Evolutionary conservation across 1,284 basidiomycete genomes (phyloP), one percentile per base, ranked within the genome.

Genomic region (Apiotrichum siamense): DNA sequence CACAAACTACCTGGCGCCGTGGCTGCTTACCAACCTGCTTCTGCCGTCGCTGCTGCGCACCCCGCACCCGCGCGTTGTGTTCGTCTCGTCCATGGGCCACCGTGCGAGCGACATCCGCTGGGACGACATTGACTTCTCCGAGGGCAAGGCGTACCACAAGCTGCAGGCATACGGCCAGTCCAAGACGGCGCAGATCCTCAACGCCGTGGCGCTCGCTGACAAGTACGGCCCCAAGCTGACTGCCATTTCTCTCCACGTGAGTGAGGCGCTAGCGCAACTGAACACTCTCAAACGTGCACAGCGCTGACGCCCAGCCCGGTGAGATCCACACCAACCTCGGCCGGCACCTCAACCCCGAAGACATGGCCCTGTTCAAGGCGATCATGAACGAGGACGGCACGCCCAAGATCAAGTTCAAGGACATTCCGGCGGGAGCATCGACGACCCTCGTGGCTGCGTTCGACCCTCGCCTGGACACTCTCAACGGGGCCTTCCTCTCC

Each of bases 1-100:
- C n/a, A 54, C 55, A 11, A 67, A 69, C 55, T 58, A 64, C 38
- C 43, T 70, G 31, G 63, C 49, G 2, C 65, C 58, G 18, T 67
- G 58, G 50, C 51, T 65, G 23, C 55, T 70, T 31, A 61, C 54
- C 27, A 46, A 50, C 23, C 45, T 57, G n/a, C 51, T 66, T 31
- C n/a, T n/a, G n/a, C n/a, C n/a, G n/a, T n/a, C n/a, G n/a, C n/a
- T n/a, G n/a, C n/a, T n/a, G n/a, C n/a, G n/a, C n/a, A n/a, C n/a
- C n/a, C n/a, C n/a, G n/a, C n/a, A n/a, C n/a, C n/a, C n/a, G n/a
- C n/a, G n/a, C n/a, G n/a, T 61, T 15, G 60, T 61, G 2, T 35
- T 42, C 13, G 58, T 62, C 7, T 45, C 55, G 6, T 50, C 47
- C 2, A 23, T 27, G 5, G 55, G 31, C 2, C 58, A 59, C 55